Base-by-base conservation (phyloP, 2,329 filamentous ascomycete species). In the Diaporthe sp. region DNA sequence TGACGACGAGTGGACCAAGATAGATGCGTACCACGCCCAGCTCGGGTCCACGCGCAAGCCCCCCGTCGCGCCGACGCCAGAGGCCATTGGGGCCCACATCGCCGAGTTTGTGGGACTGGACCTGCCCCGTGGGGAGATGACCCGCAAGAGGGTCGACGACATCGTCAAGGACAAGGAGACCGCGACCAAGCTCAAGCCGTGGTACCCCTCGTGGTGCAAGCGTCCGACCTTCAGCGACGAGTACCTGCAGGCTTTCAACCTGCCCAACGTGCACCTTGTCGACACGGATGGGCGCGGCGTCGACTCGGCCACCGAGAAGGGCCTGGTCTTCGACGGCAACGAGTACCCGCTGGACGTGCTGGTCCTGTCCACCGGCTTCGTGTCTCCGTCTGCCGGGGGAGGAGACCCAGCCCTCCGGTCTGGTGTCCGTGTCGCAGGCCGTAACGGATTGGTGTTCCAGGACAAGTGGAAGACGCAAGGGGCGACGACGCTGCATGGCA, bases 241-340 rank as follows among this genome's bases (percentile, higher is more conserved):
- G 13, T 89, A 86, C 74, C 85, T 93, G 0, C 78, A 84, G 3
- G 77, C 87, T 0, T 93, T 93, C 85, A 93, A 93, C 81, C 79
- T 79, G 40, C 81, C 85, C 0, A 88, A 91, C 77, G 91, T 93
- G 4, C 84, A 85, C 8, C 86, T 93, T 0, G 83, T 93, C 22
- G 89, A 93, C 79, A 92, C 90, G 0, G 81, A 88, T 40, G 89
- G 88, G 6, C 84, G 86, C 75, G 89, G 90, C 9, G 80, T 91
- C 3, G 83, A 86, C 4, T 75, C 80, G 3, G 80, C 88, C 9
- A 90, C 87, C 0, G 72, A 80, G n/a, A 79, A 74, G 7, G 88
- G 88, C 0, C 78, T 92, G 4, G 81, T 89, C 0, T 86, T 85
- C 6, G 84, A 83, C 57, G 87, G 84, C 15, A 80, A 83, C 33